A percentile compares a stretch with the other conserved stretches of the same genome.
phyloP scores from a whole-genome alignment of 495 filamentous ascomycete species.

The Astrothelium macrocarpum region DNA sequence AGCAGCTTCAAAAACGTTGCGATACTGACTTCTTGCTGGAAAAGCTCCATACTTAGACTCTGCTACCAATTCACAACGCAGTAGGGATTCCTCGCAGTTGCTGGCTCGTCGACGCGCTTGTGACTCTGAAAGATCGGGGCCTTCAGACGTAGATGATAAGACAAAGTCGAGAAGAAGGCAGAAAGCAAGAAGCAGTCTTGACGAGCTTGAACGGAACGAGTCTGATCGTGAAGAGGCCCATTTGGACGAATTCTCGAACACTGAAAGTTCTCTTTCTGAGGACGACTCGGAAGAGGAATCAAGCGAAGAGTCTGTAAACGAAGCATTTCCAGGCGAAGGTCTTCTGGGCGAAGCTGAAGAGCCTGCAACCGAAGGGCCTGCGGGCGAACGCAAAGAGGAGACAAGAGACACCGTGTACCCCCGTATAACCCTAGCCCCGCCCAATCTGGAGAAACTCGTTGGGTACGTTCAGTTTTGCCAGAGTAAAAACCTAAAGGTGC shows the following conservation, averaged over 20 bases:
- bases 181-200: not conserved
- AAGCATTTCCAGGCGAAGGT: too few relatives aligned
- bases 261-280: not conserved
- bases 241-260: not conserved
- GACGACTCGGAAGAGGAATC: not conserved
- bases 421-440: not conserved
- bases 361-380: not conserved
- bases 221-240: not conserved
- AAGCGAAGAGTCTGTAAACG: not conserved
- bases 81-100: not conserved
- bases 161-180: not conserved
- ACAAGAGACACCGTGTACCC: not conserved
- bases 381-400: not conserved
- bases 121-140: not conserved
- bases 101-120: not conserved
- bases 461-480: not conserved
- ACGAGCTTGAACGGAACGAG: not conserved
- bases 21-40: not conserved
- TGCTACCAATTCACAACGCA: not conserved
- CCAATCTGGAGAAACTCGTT: not conserved
- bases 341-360: too few relatives aligned
- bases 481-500: not conserved
- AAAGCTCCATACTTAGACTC: not conserved
- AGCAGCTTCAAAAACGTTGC: not conserved
- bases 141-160: not conserved